These are phyloP conservation scores for Cronartium ribicola DNA, from an alignment of 1,284 basidiomycete species.

Conservation along the genomic window DNA sequence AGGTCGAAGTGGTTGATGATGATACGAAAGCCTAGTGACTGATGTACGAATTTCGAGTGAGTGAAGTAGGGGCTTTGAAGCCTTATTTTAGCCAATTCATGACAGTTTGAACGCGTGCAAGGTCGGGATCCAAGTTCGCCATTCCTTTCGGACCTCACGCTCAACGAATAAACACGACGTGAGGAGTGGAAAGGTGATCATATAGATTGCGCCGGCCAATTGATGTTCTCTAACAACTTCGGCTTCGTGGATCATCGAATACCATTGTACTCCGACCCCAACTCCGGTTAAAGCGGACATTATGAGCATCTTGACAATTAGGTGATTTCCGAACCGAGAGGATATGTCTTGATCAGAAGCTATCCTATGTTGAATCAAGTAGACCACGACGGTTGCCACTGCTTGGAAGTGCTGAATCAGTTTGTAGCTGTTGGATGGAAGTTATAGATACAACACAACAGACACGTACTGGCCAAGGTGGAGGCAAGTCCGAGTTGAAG, in stretches of 20 bases:
- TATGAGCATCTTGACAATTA: background rate
- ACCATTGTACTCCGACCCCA: background rate
- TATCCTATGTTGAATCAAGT: constrained; percentile 2
- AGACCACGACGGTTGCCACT: background rate
- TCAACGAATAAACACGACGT: constrained; percentile 14
- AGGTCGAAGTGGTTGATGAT: too few relatives aligned
- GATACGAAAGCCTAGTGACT: too few relatives aligned
- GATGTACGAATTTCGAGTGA: too few relatives aligned
- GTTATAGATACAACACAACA: background rate
- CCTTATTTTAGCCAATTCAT: too few relatives aligned
- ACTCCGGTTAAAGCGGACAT: background rate
- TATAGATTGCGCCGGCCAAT: constrained; percentile 7
- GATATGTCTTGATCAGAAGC: background rate
- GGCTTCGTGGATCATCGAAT: background rate
- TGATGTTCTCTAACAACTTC: background rate
- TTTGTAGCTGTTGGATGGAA: background rate
- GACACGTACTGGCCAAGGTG: background rate
- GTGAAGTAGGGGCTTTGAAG: too few relatives aligned
- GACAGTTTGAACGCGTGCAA: too few relatives aligned
- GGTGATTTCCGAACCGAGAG: constrained; percentile 2
- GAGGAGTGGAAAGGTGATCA: constrained; percentile 28
- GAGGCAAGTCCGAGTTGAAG: background rate
- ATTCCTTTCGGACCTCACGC: constrained; percentile 18
- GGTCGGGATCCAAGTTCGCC: constrained; percentile 19
- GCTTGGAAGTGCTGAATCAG: background rate